Evolutionary conservation across 306 rosid species (phyloP).

Genomic region (Glycine soja): DNA sequence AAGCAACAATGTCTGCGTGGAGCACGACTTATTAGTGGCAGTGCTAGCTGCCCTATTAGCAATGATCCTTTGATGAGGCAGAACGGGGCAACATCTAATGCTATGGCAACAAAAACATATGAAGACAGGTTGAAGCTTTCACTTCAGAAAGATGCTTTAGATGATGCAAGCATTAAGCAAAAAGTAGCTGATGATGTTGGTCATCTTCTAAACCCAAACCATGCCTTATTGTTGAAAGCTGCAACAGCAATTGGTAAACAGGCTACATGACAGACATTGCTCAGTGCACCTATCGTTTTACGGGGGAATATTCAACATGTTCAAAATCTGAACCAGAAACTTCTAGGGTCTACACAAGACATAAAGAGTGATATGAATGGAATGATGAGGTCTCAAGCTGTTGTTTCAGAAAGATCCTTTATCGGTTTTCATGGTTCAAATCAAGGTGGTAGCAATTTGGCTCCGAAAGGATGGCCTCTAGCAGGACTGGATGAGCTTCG

Average conservation of each 20-base stretch:
- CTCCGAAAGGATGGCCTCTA: conserved; percentile 80
- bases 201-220: conserved; percentile 58
- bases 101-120: conserved; percentile 53
- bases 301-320: conserved; percentile 56
- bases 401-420: conserved; percentile 56
- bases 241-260: conserved; percentile 57
- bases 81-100: conserved; percentile 57
- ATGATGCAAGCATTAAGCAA: conserved; percentile 65
- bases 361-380: conserved; percentile 54
- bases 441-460: conserved; percentile 66
- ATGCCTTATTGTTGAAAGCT: conserved; percentile 55
- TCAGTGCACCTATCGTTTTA: conserved; percentile 52
- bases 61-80: conserved; percentile 58
- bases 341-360: conserved; percentile 61
- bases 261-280: conserved; percentile 66
- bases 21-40: conserved; percentile 52
- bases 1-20: conserved; percentile 57
- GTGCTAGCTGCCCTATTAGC: conserved; percentile 49
- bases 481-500: too few relatives aligned
- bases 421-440: conserved; percentile 56
- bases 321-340: conserved; percentile 62
- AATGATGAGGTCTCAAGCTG: conserved; percentile 54
- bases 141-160: conserved; percentile 57
- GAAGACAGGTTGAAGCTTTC: conserved; percentile 64
- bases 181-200: conserved; percentile 51